Evolutionary conservation across 768 basidiomycete species (phyloP).

Genomic region (Hericium alpestre): DNA sequence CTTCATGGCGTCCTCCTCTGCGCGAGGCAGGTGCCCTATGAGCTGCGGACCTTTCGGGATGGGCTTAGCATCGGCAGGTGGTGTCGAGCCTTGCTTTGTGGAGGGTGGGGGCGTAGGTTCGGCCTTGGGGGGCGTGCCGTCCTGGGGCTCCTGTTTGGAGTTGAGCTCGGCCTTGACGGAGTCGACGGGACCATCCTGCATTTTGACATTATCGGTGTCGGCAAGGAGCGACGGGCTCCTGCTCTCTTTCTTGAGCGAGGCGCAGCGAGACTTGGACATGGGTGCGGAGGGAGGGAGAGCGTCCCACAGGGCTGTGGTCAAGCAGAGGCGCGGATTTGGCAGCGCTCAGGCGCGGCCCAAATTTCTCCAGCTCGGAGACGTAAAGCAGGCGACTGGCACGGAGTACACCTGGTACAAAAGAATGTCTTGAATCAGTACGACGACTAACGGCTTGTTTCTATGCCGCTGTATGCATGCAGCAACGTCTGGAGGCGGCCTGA

Average conservation of each 20-base stretch:
- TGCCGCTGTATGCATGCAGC: neutral
- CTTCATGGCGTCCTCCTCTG: slow-evolving; percentile 58
- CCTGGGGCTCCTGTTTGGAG: slow-evolving; percentile 7
- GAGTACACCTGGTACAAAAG: neutral
- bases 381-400: neutral
- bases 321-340: slow-evolving; percentile 1
- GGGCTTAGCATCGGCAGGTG: slow-evolving; percentile 8
- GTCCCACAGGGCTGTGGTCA: neutral
- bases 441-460: neutral
- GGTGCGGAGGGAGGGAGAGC: neutral
- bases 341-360: neutral
- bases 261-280: slow-evolving; percentile 21
- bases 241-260: slow-evolving; percentile 10
- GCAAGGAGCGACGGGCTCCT: slow-evolving; percentile 19
- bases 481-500: neutral
- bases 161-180: slow-evolving; percentile 17
- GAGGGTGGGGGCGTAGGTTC: slow-evolving; percentile 23
- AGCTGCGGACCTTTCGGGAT: slow-evolving; percentile 44
- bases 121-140: slow-evolving; percentile 15
- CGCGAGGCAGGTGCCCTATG: slow-evolving; percentile 71
- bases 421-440: neutral
- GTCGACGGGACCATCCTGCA: neutral
- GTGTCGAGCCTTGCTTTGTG: slow-evolving; percentile 21
- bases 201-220: neutral
- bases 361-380: neutral